Percentiles rank a stretch among this genome's conserved stretches.
Conservation (phyloP, 129 eudicot genomes). For the Lactuca sativa region DNA sequence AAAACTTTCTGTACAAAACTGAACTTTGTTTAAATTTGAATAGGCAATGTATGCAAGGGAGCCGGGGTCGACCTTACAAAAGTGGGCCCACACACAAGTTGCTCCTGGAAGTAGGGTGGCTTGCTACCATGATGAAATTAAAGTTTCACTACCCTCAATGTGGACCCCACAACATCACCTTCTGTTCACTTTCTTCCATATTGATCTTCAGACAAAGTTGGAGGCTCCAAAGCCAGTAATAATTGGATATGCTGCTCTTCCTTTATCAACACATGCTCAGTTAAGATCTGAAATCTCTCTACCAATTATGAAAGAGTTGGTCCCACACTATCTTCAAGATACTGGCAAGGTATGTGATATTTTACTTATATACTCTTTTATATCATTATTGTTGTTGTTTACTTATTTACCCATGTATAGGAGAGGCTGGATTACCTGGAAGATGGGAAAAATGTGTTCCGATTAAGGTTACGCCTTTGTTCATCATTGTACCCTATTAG, state of each 20-base stretch:
- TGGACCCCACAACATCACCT: constrained; percentile 97
- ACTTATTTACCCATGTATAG: constrained; percentile 34
- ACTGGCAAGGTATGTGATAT: constrained; percentile 65
- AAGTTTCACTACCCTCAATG: constrained; percentile 85
- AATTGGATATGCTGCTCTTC: constrained; percentile 88
- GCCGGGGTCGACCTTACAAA: constrained; percentile 70
- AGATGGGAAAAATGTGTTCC: constrained; percentile 87
- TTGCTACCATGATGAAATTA: constrained; percentile 92
- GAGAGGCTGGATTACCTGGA: constrained; percentile 92
- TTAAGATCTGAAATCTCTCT: constrained; percentile 82
- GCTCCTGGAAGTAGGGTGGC: constrained; percentile 95
- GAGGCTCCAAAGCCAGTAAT: constrained; percentile 99
- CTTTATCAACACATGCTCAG: constrained; percentile 89
- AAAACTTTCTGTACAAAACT: constrained; percentile 4
- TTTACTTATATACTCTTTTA: constrained; percentile 1
- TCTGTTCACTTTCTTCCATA: constrained; percentile 86
- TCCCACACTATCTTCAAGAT: constrained; percentile 98
- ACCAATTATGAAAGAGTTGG: constrained; percentile 89
- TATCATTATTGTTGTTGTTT: not conserved
- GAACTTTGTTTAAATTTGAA: constrained; percentile 15
- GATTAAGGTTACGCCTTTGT: constrained; percentile 82
- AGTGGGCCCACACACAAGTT: constrained; percentile 89
- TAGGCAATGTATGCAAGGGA: constrained; percentile 93
- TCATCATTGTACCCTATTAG: constrained; percentile 89
- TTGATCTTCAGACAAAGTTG: constrained; percentile 95